phyloP scores from a whole-genome alignment of 225 moss, liverwort and hornwort species.

The Polytrichum commune region DNA sequence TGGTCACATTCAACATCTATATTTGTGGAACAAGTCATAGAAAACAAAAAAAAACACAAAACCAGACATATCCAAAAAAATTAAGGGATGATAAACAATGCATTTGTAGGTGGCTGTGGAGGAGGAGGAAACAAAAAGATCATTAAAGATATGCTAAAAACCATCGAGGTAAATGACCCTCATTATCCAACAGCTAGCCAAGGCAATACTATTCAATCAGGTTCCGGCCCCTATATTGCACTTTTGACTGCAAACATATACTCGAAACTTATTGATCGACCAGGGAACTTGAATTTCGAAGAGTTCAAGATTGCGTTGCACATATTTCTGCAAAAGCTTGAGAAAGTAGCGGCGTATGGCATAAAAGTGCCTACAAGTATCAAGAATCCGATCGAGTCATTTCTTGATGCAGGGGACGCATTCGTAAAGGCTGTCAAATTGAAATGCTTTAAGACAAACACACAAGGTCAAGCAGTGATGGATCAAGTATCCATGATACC shows the following conservation, averaged over 20 bases:
- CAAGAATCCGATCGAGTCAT: conserved; percentile 22
- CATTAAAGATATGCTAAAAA: conserved; percentile 42
- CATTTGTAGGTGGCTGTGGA: conserved; percentile 23
- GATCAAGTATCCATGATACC: conserved; percentile 32
- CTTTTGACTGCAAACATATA: conserved; percentile 37
- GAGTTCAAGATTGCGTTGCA: conserved; percentile 20
- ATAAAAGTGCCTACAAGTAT: conserved; percentile 36
- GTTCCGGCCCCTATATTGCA: conserved; percentile 35
- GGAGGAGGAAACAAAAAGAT: conserved; percentile 25
- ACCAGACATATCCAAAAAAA: no score
- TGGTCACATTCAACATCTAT: no score
- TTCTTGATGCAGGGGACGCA: conserved; percentile 39
- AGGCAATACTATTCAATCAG: conserved; percentile 27
- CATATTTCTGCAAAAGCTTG: conserved; percentile 37
- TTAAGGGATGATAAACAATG: no score
- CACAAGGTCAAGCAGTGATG: conserved; percentile 20
- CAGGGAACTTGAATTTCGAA: conserved; percentile 24
- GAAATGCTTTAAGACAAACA: conserved; percentile 35
- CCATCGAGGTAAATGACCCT: conserved; percentile 23
- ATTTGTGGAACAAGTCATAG: no score
- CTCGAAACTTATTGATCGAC: conserved; percentile 25
- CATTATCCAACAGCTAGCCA: conserved; percentile 34
- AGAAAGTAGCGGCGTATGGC: conserved; percentile 30
- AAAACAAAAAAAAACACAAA: no score
- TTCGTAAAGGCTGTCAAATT: conserved; percentile 35